Conservation (phyloP, 2,329 filamentous ascomycete genomes). For the Aciculosporium take region DNA sequence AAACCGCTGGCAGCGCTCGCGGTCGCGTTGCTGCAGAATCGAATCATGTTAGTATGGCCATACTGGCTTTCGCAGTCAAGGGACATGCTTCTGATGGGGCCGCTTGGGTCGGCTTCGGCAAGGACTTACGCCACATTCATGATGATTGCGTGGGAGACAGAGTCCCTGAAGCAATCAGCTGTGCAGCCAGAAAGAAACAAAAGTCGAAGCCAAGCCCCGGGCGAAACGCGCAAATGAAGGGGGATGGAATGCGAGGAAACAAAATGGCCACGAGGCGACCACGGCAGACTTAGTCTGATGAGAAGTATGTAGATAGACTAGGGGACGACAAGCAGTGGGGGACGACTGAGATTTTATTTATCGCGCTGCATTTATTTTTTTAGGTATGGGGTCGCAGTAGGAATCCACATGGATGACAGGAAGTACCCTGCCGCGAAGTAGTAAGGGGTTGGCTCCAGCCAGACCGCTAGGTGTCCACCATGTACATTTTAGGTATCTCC, state of each 20-base stretch:
- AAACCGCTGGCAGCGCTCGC: conserved; percentile 32
- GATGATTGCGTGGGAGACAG: conserved; percentile 7
- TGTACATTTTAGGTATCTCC: too few relatives aligned
- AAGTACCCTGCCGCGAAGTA: too few relatives aligned
- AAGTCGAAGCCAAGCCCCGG: not conserved
- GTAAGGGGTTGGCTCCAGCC: too few relatives aligned
- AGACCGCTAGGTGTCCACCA: too few relatives aligned
- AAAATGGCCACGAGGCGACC: not conserved
- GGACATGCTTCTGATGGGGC: conserved; percentile 5
- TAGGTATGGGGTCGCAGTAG: too few relatives aligned
- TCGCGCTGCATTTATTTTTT: conserved; percentile 4
- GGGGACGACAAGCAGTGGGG: conserved; percentile 2
- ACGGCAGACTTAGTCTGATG: conserved; percentile 1
- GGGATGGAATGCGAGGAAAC: not conserved
- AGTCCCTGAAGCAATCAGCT: not conserved
- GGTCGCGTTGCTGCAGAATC: conserved; percentile 35
- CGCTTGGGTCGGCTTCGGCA: conserved; percentile 5
- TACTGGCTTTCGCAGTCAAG: not conserved
- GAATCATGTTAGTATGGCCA: conserved; percentile 2
- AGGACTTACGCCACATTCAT: conserved; percentile 21
- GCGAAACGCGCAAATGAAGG: not conserved
- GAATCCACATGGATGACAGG: conserved; percentile 3
- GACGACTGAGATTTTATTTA: conserved; percentile 9
- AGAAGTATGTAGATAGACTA: not conserved
- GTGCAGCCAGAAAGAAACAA: not conserved